Evolutionary conservation across 495 filamentous ascomycete species (phyloP), one percentile per base, ranked within the genome.

Genomic region (Aspergillus funiculosus): DNA sequence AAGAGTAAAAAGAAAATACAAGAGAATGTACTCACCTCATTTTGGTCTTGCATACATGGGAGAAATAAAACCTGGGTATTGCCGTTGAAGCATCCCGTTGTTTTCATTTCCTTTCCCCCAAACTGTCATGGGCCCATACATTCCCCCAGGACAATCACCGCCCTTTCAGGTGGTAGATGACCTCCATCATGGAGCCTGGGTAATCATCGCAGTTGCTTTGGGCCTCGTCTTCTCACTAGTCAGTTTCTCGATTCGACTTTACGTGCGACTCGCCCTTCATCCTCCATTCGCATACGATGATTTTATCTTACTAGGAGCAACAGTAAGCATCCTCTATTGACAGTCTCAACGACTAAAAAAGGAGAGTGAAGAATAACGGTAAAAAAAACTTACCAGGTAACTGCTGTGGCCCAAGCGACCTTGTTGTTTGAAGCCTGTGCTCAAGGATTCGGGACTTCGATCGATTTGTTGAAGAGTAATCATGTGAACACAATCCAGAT

Each of bases 191-290:
- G 59, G 62, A 15, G 72, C 64, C 10, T 64, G 64, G 56, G 47
- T 75, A 1, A 69, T 77, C 22, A 78, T 79, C 32, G 62, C 60
- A 0, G 65, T 65, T 5, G 71, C 73, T 0, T 51, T 77, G 2
- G 63, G 71, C 3, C 61, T 79, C 17, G 68, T 73, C 19, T 61
- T 77, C n/a, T 60, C 71, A 9, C 30, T 77, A 4, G 62, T 64
- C 5, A 65, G 62, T 43, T 60, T 72, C 26, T 38, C 67, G 13
- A 73, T 76, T 26, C 64, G 73, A 21, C 53, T 72, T 0, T 76
- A 70, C 54, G 65, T 73, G 43, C 62, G 69, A 2, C 46, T 71
- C 0, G 51, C 62, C 38, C 52, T 73, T 31, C 59, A 59, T 25
- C 61, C 63, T 15, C 63, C 62, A 0, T 68, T 71, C 39, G 60